phyloP scores from a whole-genome alignment of 1,284 basidiomycete species.

The Schizophyllum commune region DNA sequence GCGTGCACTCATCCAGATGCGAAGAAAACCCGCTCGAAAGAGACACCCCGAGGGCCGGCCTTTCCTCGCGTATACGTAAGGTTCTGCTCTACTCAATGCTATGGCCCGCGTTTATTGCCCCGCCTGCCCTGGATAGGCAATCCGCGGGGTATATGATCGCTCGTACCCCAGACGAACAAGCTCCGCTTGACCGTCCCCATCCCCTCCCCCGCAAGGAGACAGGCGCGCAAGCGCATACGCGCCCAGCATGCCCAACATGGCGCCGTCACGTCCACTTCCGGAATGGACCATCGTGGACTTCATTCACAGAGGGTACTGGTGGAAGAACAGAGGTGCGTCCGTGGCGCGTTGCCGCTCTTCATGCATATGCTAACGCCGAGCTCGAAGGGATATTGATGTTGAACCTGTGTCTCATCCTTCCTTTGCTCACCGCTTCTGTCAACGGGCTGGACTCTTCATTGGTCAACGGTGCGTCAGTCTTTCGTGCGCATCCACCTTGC shows the following conservation, averaged over 20 bases:
- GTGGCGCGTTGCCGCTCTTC: background rate
- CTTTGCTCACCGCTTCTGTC: constrained; percentile 49
- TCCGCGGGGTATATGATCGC: background rate
- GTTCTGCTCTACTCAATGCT: background rate
- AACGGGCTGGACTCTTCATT: constrained; percentile 60
- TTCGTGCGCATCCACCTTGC: background rate
- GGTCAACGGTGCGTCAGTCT: constrained; percentile 42
- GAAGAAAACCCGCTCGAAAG: background rate
- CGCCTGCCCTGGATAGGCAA: background rate
- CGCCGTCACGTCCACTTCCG: constrained; percentile 18
- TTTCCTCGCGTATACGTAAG: background rate
- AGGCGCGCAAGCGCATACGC: background rate
- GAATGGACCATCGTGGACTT: constrained; percentile 52
- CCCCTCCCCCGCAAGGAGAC: background rate
- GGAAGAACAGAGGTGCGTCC: constrained; percentile 46
- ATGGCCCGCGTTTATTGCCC: background rate
- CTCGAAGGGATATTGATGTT: constrained; percentile 47
- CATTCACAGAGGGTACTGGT: constrained; percentile 53
- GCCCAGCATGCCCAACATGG: constrained; percentile 21
- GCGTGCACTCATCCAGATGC: background rate
- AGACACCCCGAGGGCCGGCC: background rate
- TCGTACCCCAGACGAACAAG: background rate
- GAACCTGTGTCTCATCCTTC: constrained; percentile 52
- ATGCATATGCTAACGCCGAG: background rate
- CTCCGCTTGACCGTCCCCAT: background rate